Evolutionary conservation across 2,329 filamentous ascomycete species (phyloP).

Genomic region (Verticillium isaacii): DNA sequence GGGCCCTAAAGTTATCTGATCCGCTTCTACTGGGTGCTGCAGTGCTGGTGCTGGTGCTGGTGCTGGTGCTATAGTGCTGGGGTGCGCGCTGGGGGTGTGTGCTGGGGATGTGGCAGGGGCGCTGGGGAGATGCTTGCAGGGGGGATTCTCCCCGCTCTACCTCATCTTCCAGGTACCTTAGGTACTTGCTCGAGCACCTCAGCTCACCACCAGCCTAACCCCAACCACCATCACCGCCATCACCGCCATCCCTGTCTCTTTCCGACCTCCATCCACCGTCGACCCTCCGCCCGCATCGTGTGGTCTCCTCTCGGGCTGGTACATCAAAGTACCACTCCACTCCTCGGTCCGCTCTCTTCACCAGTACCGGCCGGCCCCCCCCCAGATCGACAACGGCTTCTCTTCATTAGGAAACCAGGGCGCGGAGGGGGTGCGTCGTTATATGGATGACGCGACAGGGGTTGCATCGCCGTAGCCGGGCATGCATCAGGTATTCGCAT

Average conservation of each 20-base stretch:
- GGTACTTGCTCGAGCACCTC: too few species aligned
- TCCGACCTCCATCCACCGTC: too few species aligned
- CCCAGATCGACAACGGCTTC: background rate
- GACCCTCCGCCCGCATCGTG: too few species aligned
- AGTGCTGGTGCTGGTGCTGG: background rate
- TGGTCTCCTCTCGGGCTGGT: background rate
- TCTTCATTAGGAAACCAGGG: background rate
- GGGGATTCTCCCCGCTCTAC: too few species aligned
- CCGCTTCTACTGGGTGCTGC: background rate
- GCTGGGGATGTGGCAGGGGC: too few species aligned
- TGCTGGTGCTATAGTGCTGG: background rate
- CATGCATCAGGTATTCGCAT: background rate
- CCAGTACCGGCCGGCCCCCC: background rate
- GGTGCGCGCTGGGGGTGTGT: too few species aligned
- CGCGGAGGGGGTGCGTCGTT: background rate
- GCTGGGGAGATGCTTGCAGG: too few species aligned
- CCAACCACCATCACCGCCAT: too few species aligned
- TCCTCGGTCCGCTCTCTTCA: background rate
- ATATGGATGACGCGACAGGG: background rate
- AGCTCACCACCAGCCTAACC: too few species aligned
- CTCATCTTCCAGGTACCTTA: too few species aligned
- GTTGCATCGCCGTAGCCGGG: background rate
- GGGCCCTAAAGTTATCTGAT: background rate
- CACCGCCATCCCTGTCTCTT: too few species aligned
- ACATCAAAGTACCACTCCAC: background rate